Base-by-base conservation (phyloP, 2,329 filamentous ascomycete species). In the Phialophora verrucosa region DNA sequence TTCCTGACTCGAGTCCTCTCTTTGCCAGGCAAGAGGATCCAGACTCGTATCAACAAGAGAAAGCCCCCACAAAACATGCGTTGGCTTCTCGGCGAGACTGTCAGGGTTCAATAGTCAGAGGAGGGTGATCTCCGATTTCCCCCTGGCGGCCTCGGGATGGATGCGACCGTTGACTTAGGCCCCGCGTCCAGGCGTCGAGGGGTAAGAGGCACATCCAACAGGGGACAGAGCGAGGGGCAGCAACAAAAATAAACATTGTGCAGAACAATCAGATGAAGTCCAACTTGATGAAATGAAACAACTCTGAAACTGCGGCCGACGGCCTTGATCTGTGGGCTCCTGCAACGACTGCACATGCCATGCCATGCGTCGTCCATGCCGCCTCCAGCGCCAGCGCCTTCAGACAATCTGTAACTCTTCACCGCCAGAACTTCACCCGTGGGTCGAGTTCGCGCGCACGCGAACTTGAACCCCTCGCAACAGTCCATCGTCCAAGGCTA, bases 351-450 rank as follows among this genome's bases (percentile, higher is more conserved):
- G 58, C 64, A 66, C 64, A 60, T 66, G 60, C 49, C 32, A 50
- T 47, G 38, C 32, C 32, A 50, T 47, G 38, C 32, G 49, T 25
- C 53, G 27, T 51, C 38, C 23, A n/a, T 50, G 58, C 47, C 20
- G n/a, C 38, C 17, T 4, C 29, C 31, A 6, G 31, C 17, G 38
- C 42, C 42, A 47, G 10, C 23, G 14, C 20, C 38, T 17, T 64
- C 58, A 42, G 44, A 23, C 27, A 29, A 59, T 60, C 25, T 27
- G 49, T 20, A 23, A 12, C 35, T 49, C 54, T 59, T 64, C 67
- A 69, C 61, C 67, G 61, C 64, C 62, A 64, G 42, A 64, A 64
- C 63, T 35, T 55, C 35, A 29, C 27, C 58, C 63, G 63, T 65
- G 66, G 63, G 60, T 69, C 63, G 42, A 59, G 63, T 64, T 68